These are phyloP conservation scores for Aplosporella prunicola DNA, from an alignment of 2,329 filamentous ascomycete genomes.

Conservation along the genomic window DNA sequence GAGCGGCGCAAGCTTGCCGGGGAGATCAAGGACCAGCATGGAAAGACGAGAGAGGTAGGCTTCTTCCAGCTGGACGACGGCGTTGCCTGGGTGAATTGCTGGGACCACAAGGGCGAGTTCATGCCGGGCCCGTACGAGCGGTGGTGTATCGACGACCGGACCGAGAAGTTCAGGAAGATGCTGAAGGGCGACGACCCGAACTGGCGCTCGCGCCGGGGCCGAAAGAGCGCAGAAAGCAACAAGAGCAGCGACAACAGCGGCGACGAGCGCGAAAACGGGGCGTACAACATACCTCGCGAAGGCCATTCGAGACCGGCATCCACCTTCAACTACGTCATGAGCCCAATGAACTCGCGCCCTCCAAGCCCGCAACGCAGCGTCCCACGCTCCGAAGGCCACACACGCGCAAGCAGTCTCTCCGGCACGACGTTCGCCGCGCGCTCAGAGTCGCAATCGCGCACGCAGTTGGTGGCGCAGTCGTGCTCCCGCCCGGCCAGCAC, in stretches of 20 bases:
- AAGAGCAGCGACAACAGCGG: slow-evolving; percentile 2
- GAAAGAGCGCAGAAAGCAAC: neutral
- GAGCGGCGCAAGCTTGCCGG: slow-evolving; percentile 37
- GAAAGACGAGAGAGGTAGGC: slow-evolving; percentile 30
- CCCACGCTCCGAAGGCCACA: slow-evolving; percentile 10
- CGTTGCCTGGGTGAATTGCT: slow-evolving; percentile 41
- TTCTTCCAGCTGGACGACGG: slow-evolving; percentile 44
- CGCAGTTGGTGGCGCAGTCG: no score
- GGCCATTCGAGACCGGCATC: slow-evolving; percentile 8
- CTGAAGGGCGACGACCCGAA: slow-evolving; percentile 29
- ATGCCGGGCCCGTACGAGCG: slow-evolving; percentile 42
- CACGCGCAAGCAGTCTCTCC: slow-evolving; percentile 13
- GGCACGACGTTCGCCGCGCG: neutral
- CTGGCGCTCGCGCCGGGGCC: slow-evolving; percentile 12
- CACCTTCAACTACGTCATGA: slow-evolving; percentile 2
- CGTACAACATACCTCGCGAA: slow-evolving; percentile 1
- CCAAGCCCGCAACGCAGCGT: neutral
- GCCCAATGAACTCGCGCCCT: slow-evolving; percentile 3
- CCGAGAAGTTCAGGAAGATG: slow-evolving; percentile 30
- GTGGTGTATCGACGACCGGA: slow-evolving; percentile 37
- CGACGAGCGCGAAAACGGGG: slow-evolving; percentile 4
- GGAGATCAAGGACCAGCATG: slow-evolving; percentile 29
- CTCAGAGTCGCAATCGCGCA: neutral
- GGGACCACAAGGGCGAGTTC: slow-evolving; percentile 41
- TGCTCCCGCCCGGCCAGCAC: neutral